Conservation (phyloP, 2,329 filamentous ascomycete species). For the Diaporthe vexans region DNA sequence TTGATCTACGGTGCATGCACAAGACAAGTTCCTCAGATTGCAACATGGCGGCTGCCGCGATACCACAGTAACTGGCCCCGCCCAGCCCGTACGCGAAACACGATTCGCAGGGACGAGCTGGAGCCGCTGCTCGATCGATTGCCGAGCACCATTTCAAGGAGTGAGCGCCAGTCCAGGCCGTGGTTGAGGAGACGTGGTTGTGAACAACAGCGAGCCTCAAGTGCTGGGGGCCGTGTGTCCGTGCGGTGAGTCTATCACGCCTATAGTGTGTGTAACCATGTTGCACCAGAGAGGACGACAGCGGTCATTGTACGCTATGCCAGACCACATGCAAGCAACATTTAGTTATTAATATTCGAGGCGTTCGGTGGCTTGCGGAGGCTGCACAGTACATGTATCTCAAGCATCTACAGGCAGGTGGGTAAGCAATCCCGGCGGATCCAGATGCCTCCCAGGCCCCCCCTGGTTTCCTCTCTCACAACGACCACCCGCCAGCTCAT, state of each 20-base stretch:
- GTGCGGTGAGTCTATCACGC: not conserved
- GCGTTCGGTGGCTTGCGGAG: slow-evolving; percentile 5
- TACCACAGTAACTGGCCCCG: slow-evolving; percentile 6
- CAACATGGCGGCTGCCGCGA: slow-evolving; percentile 23
- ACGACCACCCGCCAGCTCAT: too few relatives aligned
- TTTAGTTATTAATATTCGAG: not conserved
- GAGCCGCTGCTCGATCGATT: slow-evolving; percentile 29
- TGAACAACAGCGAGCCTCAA: not conserved
- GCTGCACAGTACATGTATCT: too few relatives aligned
- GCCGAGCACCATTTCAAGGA: slow-evolving; percentile 3
- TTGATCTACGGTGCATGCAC: slow-evolving; percentile 31
- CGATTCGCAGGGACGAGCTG: slow-evolving; percentile 27
- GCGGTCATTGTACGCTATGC: too few relatives aligned
- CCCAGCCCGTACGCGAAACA: slow-evolving; percentile 25
- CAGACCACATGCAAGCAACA: too few relatives aligned
- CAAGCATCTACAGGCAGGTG: too few relatives aligned
- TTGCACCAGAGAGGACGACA: too few relatives aligned
- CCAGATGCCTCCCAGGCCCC: not conserved
- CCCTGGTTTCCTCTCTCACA: not conserved
- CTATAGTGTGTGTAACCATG: too few relatives aligned
- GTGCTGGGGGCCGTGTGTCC: not conserved
- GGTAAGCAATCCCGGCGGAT: not conserved
- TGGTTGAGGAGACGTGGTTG: not conserved
- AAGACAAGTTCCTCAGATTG: slow-evolving; percentile 7
- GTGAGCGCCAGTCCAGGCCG: not conserved